Base-by-base conservation (phyloP, 257 asterid species). In the Cynanchum wilfordii region DNA sequence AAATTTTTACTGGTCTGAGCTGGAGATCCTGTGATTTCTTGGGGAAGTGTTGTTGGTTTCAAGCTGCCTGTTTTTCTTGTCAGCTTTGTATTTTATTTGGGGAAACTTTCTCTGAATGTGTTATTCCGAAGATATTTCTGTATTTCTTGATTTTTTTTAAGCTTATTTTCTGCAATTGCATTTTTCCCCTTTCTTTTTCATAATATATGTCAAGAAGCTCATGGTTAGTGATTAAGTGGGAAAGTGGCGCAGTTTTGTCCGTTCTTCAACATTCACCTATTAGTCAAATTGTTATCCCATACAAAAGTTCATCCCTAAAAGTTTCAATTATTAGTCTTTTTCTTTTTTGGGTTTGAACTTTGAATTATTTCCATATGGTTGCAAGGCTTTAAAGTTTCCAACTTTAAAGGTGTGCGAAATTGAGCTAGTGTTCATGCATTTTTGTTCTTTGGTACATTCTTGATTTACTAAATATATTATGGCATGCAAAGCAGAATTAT, bases 1-100 rank as follows among this genome's bases (percentile, higher is more conserved):
- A 5, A 68, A 56, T 29, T 75, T 27, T 27, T 0, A 16, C 19
- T 20, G 73, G n/a, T 75, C 4, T 29, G 17, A 56, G 50, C 29
- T 54, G 73, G 73, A 72, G 63, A 64, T 70, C 67, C 57, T 63
- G 22, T 2, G 15, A 8, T 36, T 70, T 36, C 7, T 40, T 64
- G 11, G 59, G 7, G 2, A 16, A 17, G 10, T 63, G 38, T 8
- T 57, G 36, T 40, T 68, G 6, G 19, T 4, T 52, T 40, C 13
- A 55, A 19, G 0, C 24, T 60, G 25, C 7, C 42, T 51, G 15
- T 56, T 22, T 42, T 56, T 70, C 9, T 7, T 56, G 30, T 55
- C 38, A 25, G 15, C 42, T 27, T 62, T 13, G 20, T 19, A 9
- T 13, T 17, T 63, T 73, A 4, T 25, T 62, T 42, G 58, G 27